These are phyloP conservation scores for Botryosphaeria agaves DNA, from an alignment of 2,329 filamentous ascomycete species.

Conservation along the genomic window DNA sequence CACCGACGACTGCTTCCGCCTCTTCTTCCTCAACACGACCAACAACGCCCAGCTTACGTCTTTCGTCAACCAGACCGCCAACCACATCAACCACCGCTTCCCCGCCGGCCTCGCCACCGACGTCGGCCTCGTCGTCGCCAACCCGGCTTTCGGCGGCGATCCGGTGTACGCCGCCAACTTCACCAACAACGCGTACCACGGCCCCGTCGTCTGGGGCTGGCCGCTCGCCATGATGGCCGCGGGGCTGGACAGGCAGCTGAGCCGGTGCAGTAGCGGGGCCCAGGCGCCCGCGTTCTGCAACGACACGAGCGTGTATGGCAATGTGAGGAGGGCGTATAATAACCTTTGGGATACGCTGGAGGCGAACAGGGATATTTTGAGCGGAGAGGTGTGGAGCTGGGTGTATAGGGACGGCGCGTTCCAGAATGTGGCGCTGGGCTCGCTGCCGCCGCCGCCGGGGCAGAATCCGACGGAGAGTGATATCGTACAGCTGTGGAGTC, in stretches of 20 bases:
- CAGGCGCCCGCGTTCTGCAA: conserved; percentile 32
- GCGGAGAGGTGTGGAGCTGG: conserved; percentile 47
- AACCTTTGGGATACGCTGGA: conserved; percentile 44
- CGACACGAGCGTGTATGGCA: conserved; percentile 23
- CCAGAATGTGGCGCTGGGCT: conserved; percentile 32
- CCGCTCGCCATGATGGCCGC: conserved; percentile 47
- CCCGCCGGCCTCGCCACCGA: conserved; percentile 40
- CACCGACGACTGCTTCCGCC: conserved; percentile 46
- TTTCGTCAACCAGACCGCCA: conserved; percentile 39
- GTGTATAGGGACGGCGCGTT: conserved; percentile 31
- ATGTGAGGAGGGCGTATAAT: conserved; percentile 36
- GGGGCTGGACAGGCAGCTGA: conserved; percentile 40
- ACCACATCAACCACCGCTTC: conserved; percentile 39
- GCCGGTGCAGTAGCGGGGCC: conserved; percentile 24
- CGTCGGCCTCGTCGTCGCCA: conserved; percentile 41
- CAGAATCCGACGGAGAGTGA: conserved; percentile 28
- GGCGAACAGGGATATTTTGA: conserved; percentile 32
- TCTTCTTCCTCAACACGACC: conserved; percentile 43
- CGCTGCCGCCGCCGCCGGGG: conserved; percentile 30
- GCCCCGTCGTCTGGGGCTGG: conserved; percentile 49
- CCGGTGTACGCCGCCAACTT: conserved; percentile 32
- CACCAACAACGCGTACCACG: conserved; percentile 42
- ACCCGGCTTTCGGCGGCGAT: conserved; percentile 38
- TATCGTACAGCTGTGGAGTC: conserved; percentile 39
- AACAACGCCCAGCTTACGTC: conserved; percentile 37